Conservation (phyloP, 805 yeast genomes). For the Ogataea trehalophila region DNA sequence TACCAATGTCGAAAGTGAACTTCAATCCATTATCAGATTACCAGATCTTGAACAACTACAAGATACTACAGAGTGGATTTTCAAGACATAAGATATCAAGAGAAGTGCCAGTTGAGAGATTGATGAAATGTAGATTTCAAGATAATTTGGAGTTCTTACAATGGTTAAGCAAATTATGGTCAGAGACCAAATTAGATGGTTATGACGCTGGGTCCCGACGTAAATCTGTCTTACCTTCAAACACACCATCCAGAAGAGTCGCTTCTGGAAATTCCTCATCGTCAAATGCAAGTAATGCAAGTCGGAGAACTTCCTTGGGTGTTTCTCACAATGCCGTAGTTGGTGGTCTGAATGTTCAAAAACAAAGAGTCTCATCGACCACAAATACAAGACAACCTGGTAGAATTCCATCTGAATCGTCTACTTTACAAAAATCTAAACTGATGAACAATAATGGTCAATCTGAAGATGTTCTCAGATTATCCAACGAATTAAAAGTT, state of each 20-base stretch:
- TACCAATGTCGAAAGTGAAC: constrained; percentile 75
- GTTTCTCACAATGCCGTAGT: constrained; percentile 1
- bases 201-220: constrained; percentile 70
- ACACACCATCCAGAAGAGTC: constrained; percentile 17
- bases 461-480: background rate
- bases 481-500: constrained; percentile 43
- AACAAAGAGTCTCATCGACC: constrained; percentile 7
- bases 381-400: constrained; percentile 6
- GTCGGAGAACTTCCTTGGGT: constrained; percentile 5
- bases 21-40: constrained; percentile 68
- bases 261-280: constrained; percentile 10
- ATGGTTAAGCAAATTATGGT: constrained; percentile 86
- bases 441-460: background rate
- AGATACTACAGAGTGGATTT: constrained; percentile 80
- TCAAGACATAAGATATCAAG: constrained; percentile 65
- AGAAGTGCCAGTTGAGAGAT: constrained; percentile 71
- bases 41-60: constrained; percentile 76
- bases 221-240: constrained; percentile 20
- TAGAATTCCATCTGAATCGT: constrained; percentile 6
- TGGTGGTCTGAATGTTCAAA: constrained; percentile 1
- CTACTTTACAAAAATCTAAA: too few relatives aligned
- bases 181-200: constrained; percentile 61
- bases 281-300: background rate
- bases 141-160: constrained; percentile 93
- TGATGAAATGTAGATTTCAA: constrained; percentile 85